Conservation (phyloP, 495 filamentous ascomycete species). For the Talaromyces liani region DNA sequence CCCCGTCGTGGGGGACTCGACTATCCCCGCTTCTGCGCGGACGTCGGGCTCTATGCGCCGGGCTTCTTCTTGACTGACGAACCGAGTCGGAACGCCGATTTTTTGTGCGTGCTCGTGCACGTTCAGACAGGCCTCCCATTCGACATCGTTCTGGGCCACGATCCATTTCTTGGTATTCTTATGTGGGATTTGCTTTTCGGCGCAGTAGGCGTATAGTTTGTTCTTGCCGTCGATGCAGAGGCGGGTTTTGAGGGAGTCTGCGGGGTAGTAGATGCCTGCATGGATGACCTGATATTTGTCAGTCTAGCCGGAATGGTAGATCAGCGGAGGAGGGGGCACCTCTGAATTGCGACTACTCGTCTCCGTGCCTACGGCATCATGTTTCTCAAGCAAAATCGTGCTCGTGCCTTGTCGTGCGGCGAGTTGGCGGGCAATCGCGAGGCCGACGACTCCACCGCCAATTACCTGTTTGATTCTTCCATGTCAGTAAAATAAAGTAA, state of each 20-base stretch:
- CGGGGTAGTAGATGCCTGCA: constrained; percentile 87
- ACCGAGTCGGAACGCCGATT: constrained; percentile 66
- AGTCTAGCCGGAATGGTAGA: not conserved
- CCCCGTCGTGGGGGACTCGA: constrained; percentile 78
- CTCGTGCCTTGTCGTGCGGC: constrained; percentile 53
- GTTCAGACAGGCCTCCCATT: constrained; percentile 57
- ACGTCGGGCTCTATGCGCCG: constrained; percentile 64
- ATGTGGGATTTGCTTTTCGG: constrained; percentile 56
- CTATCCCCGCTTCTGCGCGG: constrained; percentile 57
- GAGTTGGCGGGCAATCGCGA: constrained; percentile 76
- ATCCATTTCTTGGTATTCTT: constrained; percentile 86
- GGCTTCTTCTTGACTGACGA: constrained; percentile 56
- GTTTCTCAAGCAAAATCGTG: constrained; percentile 78
- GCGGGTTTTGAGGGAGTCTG: constrained; percentile 65
- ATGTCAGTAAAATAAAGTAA: constrained; percentile 7
- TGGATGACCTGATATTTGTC: constrained; percentile 67
- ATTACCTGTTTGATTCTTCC: constrained; percentile 51
- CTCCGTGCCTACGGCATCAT: constrained; percentile 74
- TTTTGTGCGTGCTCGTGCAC: constrained; percentile 59
- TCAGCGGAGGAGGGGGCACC: constrained; percentile 22
- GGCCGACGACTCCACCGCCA: constrained; percentile 84
- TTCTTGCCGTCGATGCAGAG: constrained; percentile 73
- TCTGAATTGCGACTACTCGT: constrained; percentile 92
- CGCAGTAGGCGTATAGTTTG: constrained; percentile 75
- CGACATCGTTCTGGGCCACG: constrained; percentile 69